phyloP scores from a whole-genome alignment of 2,329 filamentous ascomycete genomes.

The Aureobasidium sp. region DNA sequence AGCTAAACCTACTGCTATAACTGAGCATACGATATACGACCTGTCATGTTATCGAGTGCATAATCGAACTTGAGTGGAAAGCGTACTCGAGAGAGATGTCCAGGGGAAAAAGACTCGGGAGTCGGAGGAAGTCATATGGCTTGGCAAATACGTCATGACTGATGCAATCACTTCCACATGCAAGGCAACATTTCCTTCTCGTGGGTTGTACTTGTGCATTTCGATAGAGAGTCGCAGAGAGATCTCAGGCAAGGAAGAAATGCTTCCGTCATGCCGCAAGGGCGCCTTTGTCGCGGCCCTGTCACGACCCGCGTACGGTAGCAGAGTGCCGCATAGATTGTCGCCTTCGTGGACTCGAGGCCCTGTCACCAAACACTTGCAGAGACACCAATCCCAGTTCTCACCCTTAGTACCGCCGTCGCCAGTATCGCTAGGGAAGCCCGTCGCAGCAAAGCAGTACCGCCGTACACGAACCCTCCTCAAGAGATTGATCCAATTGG shows the following conservation, averaged over 20 bases:
- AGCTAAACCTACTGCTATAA: no score
- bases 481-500: slow-evolving; percentile 60
- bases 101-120: no score
- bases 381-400: slow-evolving; percentile 26
- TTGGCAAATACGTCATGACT: no score
- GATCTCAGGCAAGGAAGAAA: background rate
- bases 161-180: no score
- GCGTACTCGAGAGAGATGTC: no score
- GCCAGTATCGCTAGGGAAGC: slow-evolving; percentile 67
- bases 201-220: no score
- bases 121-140: no score
- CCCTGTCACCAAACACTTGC: background rate
- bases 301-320: background rate
- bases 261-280: slow-evolving; percentile 8
- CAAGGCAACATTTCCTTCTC: no score
- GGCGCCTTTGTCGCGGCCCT: background rate
- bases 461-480: slow-evolving; percentile 63
- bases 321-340: background rate
- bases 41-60: no score
- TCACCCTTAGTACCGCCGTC: slow-evolving; percentile 54
- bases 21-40: no score
- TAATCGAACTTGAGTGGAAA: no score
- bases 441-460: slow-evolving; percentile 62
- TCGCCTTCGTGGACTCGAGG: slow-evolving; percentile 3
- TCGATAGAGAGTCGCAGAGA: background rate